Evolutionary conservation across 306 rosid species (phyloP), one percentile per base, ranked within the genome.

Genomic region (Acacia confusa): DNA sequence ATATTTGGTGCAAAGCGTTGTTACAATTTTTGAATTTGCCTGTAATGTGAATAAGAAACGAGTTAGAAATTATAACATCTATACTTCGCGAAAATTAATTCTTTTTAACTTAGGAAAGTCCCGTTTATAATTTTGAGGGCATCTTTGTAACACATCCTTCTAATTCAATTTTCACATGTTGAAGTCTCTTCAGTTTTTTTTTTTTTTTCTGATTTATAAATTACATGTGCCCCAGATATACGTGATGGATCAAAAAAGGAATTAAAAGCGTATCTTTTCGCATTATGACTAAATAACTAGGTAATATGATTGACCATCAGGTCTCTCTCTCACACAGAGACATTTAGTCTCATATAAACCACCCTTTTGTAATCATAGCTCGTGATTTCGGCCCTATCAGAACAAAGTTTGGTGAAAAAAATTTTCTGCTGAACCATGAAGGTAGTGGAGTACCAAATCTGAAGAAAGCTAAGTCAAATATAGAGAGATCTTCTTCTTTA

Each of bases 351-450:
- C 36, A 43, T 24, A 43, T 70, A 13, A 43, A 43, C 55, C 75
- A 43, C 24, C 57, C 75, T 70, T 70, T 70, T 13, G 55, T 70
- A 70, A 70, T 70, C 75, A 70, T 11, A 60, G 34, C 34, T 10
- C 28, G 17, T 11, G 16, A 60, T 61, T 61, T 61, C 20, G 19
- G 20, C 30, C 67, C 36, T 61, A 27, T 28, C 67, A 61, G 17
- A 25, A 60, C 34, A 60, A 14, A 25, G 64, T 57, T 57, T 57
- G 30, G 64, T n/a, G 64, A 57, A 57, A 58, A 9, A 24, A 9
- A 30, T 10, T 58, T 58, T 58, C 65, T 58, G 32, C 32, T 24
- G 4, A n/a, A 11, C 66, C 66, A 25, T 60, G 66, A 60, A 12
- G 2, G 20, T 25, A 27, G 67, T 61, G 67, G 36, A 61, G 36